Evolutionary conservation across 1,139 yeast species (phyloP).

Genomic region (Yamadazyma diospyri): DNA sequence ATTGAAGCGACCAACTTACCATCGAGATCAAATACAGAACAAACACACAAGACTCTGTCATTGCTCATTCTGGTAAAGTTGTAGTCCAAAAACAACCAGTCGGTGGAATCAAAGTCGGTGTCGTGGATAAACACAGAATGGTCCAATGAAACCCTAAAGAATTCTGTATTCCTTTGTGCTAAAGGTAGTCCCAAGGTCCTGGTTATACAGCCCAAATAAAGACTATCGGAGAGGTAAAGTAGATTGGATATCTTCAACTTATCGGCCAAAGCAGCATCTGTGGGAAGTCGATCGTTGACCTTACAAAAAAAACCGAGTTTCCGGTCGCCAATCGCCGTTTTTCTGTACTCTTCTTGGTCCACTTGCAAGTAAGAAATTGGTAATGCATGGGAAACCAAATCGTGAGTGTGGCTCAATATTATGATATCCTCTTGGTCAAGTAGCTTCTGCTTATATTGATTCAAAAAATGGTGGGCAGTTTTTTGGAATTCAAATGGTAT

Average conservation of each 20-base stretch:
- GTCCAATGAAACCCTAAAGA: conserved; percentile 41
- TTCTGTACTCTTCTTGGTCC: conserved; percentile 14
- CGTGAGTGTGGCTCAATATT: conserved; percentile 20
- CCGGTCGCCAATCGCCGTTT: conserved; percentile 25
- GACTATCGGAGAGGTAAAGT: conserved; percentile 29
- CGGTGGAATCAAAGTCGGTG: conserved; percentile 48
- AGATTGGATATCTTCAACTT: conserved; percentile 20
- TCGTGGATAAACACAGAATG: conserved; percentile 51
- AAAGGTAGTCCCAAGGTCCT: conserved; percentile 23
- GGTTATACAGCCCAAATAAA: conserved; percentile 27
- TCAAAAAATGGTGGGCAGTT: conserved; percentile 22
- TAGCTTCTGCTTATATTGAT: conserved; percentile 20
- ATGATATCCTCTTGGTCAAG: conserved; percentile 23
- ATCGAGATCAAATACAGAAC: conserved; percentile 27
- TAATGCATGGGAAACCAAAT: conserved; percentile 26
- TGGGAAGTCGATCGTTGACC: conserved; percentile 21
- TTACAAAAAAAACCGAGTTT: conserved; percentile 30
- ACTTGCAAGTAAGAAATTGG: conserved; percentile 22
- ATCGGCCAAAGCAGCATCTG: conserved; percentile 5
- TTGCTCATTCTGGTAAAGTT: conserved; percentile 34
- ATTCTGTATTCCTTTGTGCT: conserved; percentile 18
- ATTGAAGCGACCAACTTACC: conserved; percentile 36
- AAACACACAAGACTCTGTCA: conserved; percentile 36
- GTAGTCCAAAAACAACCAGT: conserved; percentile 48
- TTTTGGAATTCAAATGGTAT: conserved; percentile 32